Evolutionary conservation across 2,329 filamentous ascomycete genomes (phyloP), one percentile per base, ranked within the genome.

Genomic region (Monosporascus sp.): DNA sequence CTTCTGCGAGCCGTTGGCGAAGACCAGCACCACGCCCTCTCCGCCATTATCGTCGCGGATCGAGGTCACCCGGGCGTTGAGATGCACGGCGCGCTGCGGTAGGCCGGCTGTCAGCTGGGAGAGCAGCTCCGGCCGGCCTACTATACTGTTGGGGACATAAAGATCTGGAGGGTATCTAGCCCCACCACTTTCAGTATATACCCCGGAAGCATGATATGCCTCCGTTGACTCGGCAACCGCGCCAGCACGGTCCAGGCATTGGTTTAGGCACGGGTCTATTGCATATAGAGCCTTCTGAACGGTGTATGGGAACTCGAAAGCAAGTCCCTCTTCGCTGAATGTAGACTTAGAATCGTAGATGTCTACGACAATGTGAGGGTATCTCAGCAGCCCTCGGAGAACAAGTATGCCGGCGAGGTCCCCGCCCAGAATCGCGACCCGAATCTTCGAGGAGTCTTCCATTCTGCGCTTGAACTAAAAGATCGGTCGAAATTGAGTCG

Each of bases 361-460:
- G 48, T 68, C 64, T 14, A 59, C 65, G 11, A 57, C 55, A 14
- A 68, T 60, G 48, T 68, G 65, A 37, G 62, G 60, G 51, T 67
- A 57, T 20, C 61, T 55, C 4, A 67, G 40, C 9, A 68, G 61
- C 3, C 65, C 66, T 15, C 63, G 58, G 3, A 67, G 50, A 6
- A 67, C 47, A 28, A 54, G 51, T 4, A 61, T 62, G 9, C 60
- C 61, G 9, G 59, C 59, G 17, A 68, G 46, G 0, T 63, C 61
- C 17, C 65, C 65, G 35, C 66, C 66, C 37, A 68, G 52, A 35
- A 68, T 66, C 40, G 65, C 66, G 26, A 68, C 58, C 28, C 62
- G 60, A 28, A 66, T 64, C 22, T 60, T 61, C 15, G 61, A 63
- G 28, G 55, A 45, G 20, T 48, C 52, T 41, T 38, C 56, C 62